Percentiles rank a stretch among this genome's conserved stretches.
These are phyloP conservation scores for Triangularia setosa DNA, from an alignment of 2,329 filamentous ascomycete species.

Conservation along the genomic window DNA sequence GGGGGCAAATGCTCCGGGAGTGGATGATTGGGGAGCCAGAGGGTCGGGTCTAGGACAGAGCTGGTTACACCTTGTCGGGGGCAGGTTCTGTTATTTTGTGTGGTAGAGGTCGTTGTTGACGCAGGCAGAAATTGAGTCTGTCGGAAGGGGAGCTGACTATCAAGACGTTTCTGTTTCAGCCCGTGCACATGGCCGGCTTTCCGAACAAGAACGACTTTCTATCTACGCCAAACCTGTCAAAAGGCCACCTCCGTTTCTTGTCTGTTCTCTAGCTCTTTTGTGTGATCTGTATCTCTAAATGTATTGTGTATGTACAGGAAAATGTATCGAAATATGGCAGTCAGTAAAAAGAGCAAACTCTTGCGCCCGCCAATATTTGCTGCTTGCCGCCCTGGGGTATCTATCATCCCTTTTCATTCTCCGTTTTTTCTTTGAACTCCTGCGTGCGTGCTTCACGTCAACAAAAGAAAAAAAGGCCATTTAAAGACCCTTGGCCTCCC, in stretches of 20 bases:
- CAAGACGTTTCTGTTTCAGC: no score
- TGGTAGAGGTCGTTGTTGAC: no score
- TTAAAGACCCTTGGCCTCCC: constrained; percentile 22
- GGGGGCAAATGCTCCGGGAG: no score
- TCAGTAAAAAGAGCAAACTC: background rate
- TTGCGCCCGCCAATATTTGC: background rate
- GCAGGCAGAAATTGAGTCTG: no score
- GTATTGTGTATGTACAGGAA: background rate
- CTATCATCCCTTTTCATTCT: constrained; percentile 4
- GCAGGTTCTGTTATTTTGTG: no score
- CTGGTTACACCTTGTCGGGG: no score
- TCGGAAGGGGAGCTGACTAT: no score
- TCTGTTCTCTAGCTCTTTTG: background rate
- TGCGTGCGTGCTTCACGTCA: background rate
- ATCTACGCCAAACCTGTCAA: background rate
- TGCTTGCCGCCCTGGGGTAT: background rate
- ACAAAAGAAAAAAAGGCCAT: background rate
- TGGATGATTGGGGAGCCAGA: no score
- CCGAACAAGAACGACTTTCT: background rate
- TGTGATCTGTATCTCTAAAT: background rate
- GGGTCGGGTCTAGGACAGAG: no score
- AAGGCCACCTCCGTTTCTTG: background rate
- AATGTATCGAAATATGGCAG: background rate
- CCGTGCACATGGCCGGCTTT: no score
- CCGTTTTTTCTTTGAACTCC: background rate